Evolutionary conservation across 768 basidiomycete genomes (phyloP).

Genomic region (Hysterangium stoloniferum): DNA sequence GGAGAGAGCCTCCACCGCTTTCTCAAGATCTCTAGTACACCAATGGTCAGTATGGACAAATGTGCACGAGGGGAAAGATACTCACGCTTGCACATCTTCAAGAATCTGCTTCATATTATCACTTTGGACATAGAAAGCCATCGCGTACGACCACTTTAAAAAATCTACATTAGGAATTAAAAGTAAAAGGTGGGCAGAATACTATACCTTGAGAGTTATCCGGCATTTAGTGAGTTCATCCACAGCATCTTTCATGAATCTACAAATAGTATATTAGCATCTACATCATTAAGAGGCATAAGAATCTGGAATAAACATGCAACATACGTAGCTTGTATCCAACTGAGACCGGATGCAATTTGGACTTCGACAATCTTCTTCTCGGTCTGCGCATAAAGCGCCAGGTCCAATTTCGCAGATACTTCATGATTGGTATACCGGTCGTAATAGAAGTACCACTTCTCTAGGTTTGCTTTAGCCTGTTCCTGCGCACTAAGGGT

Average conservation of each 20-base stretch:
- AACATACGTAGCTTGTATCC: slow-evolving; percentile 13
- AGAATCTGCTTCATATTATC: slow-evolving; percentile 16
- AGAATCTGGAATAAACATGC: background rate
- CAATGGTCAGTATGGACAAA: background rate
- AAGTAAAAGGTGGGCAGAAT: background rate
- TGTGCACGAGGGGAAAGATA: background rate
- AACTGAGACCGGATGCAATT: slow-evolving; percentile 11
- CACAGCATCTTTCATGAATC: slow-evolving; percentile 14
- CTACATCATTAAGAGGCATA: background rate
- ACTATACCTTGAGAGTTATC: slow-evolving; percentile 11
- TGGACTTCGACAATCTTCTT: slow-evolving; percentile 15
- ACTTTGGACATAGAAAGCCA: slow-evolving; percentile 12
- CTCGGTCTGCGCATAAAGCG: slow-evolving; percentile 10
- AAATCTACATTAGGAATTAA: background rate
- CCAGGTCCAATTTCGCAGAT: slow-evolving; percentile 12
- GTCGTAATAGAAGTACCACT: slow-evolving; percentile 16
- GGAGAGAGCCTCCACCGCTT: slow-evolving; percentile 14
- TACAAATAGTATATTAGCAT: background rate
- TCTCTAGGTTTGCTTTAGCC: slow-evolving; percentile 12
- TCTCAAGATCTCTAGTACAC: slow-evolving; percentile 13
- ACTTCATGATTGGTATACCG: slow-evolving; percentile 15
- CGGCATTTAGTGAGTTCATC: slow-evolving; percentile 15
- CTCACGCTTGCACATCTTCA: slow-evolving; percentile 16
- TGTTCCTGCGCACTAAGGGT: background rate
- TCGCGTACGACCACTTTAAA: slow-evolving; percentile 14